Base-by-base conservation (phyloP, 192 early-diverging fungal species). In the Entomortierella parvispora region DNA sequence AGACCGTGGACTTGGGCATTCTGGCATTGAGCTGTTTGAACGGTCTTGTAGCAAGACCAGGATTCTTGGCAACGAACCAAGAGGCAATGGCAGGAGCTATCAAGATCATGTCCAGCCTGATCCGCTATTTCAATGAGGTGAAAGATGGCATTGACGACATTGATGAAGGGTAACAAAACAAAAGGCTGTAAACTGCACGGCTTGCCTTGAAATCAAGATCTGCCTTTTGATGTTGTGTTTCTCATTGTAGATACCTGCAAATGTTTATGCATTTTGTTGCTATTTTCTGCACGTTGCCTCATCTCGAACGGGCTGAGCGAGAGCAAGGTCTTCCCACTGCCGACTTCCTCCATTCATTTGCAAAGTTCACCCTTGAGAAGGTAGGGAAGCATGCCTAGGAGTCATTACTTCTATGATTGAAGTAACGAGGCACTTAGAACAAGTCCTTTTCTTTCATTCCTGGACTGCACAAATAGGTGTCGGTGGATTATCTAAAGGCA, bases 231-330 rank as follows among this genome's bases (percentile, higher is more conserved):
- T 22, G 0, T 32, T 56, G 18, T 51, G 52, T 44, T 42, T 18
- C 11, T 20, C 33, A 10, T 34, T 40, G 58, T 48, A 77, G 74
- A 20, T 77, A 77, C 49, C 61, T 68, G 14, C 65, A 77, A 64
- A 68, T 68, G 65, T 77, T 77, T 58, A 77, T 77, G 74, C 65
- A 77, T 51, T 77, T 77, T n/a, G 60, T 77, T 2, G 62, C 74
- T 10, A 18, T 77, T 18, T 77, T 77, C 37, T 77, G 74, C 55
- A 68, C 74, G 17, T n/a, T 68, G 46, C 37, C 46, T 10, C 67
- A 77, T 22, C 62, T 77, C 10, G 74, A 77, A 34, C 59, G 74
- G 31, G 74, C 74, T 10, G 74, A 77, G 33, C 61, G 55, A n/a
- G 54, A 56, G 15, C 61, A 68, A 1, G 66, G 66, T 15, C 65